Base-by-base conservation (phyloP, 1,284 basidiomycete genomes). In the Apiotrichum sp. region DNA sequence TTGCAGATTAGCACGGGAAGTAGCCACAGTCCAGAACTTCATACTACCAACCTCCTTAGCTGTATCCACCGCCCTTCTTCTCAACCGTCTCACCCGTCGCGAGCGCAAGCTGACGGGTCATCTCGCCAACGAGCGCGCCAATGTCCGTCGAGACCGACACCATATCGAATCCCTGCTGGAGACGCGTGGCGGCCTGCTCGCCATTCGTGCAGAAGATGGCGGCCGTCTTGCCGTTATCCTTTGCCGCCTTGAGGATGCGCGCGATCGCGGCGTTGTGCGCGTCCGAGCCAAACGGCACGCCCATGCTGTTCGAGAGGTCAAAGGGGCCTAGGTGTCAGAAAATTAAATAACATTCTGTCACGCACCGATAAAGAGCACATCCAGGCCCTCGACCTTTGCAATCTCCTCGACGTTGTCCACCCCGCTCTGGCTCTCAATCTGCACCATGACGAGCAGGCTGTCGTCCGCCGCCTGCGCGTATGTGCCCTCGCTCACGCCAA, bases 361-460 rank as follows among this genome's bases (percentile, higher is more conserved):
- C 61, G 46, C 49, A 63, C 86, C 85, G 54, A 87, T 82, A 71
- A 87, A 85, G 4, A 82, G 72, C 7, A 80, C 80, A 51, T 82
- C 81, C 78, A 86, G 76, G 0, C 85, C 84, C 36, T 83, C 80
- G 4, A 86, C 84, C 4, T 75, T 65, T 9, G 84, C 82, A 53
- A 87, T 86, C 43, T 80, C 79, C 34, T 83, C 77, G 16, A 84
- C 72, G 59, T 86, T 87, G 50, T 81, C 65, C 11, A 86, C 80
- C 0, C 78, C 84, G 45, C 83, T 81, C 52, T 68, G 75, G 6
- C 80, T 85, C 72, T 86, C 84, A 55, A 86, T 85, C 70, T 86
- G 85, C 2, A 84, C 79, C 72, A 86, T 81, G 31, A 86, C 78
- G 29, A 84, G 59, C 14, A 84, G 71, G 32, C 76, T 72, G 1